These are phyloP conservation scores for Jaminaea rosea DNA, from an alignment of 1,284 basidiomycete genomes.

Conservation along the genomic window DNA sequence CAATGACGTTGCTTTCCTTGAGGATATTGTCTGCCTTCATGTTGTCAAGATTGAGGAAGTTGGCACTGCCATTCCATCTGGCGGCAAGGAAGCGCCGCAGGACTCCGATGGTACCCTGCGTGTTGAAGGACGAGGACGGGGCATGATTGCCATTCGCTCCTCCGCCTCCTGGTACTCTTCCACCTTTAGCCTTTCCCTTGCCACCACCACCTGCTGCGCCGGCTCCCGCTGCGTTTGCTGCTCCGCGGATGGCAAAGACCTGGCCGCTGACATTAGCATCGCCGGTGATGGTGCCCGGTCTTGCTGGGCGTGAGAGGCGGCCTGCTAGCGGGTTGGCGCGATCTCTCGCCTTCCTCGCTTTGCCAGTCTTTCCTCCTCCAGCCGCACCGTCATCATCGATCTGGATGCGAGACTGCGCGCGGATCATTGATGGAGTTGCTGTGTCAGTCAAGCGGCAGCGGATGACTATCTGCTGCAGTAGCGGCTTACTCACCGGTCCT, in stretches of 20 bases:
- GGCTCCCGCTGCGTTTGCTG: slow-evolving; percentile 7
- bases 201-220: no score
- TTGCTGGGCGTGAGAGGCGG: background rate
- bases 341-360: slow-evolving; percentile 10
- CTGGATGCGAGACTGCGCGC: no score
- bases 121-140: background rate
- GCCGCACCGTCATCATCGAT: no score
- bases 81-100: slow-evolving; percentile 32
- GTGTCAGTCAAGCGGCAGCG: no score
- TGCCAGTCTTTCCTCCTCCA: no score
- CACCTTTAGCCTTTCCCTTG: slow-evolving; percentile 4
- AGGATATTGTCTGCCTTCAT: slow-evolving; percentile 66
- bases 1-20: slow-evolving; percentile 58
- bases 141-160: background rate
- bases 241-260: slow-evolving; percentile 9
- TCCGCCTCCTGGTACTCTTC: slow-evolving; percentile 3
- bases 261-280: slow-evolving; percentile 7
- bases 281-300: background rate
- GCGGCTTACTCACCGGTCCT: no score
- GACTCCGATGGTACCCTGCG: slow-evolving; percentile 12
- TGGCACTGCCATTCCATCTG: slow-evolving; percentile 43
- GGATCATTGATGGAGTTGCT: no score
- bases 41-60: slow-evolving; percentile 64
- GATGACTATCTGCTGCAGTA: no score
- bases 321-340: slow-evolving; percentile 14